Evolutionary conservation across 1,284 basidiomycete genomes (phyloP).

Genomic region (Sphaerobolus stellatus): DNA sequence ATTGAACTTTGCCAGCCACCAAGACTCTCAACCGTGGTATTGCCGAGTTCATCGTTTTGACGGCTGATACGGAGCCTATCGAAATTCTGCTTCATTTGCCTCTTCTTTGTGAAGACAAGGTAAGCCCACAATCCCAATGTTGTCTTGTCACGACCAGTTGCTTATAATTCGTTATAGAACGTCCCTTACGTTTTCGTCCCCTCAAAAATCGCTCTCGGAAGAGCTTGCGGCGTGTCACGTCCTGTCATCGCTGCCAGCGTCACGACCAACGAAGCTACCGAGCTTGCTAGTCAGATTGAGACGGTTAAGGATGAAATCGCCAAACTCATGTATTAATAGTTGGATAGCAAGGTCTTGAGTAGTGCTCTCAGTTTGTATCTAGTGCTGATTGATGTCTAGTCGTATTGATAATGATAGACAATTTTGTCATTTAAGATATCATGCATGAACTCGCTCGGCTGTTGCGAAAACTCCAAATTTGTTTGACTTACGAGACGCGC

Average conservation of each 20-base stretch:
- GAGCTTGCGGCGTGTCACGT: conserved; percentile 94
- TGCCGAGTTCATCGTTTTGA: conserved; percentile 97
- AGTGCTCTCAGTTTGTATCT: too few species aligned
- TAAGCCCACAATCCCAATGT: conserved; percentile 27
- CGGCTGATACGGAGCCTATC: conserved; percentile 96
- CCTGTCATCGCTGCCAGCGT: conserved; percentile 95
- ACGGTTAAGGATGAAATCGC: conserved; percentile 89
- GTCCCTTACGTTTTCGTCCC: conserved; percentile 96
- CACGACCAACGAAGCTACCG: conserved; percentile 93
- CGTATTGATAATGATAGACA: too few species aligned
- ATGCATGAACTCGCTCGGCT: too few species aligned
- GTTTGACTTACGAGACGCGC: too few species aligned
- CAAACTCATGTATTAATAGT: conserved; percentile 65
- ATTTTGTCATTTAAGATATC: too few species aligned
- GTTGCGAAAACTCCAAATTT: too few species aligned
- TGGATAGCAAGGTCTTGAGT: too few species aligned
- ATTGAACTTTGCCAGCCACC: conserved; percentile 56
- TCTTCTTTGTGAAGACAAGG: conserved; percentile 98
- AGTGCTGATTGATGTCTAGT: too few species aligned
- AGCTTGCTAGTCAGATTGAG: conserved; percentile 88
- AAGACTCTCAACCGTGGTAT: conserved; percentile 99
- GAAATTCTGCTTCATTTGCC: conserved; percentile 98
- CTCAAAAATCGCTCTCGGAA: conserved; percentile 91
- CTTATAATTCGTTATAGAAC: conserved; percentile 54
- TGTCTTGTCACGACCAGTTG: not conserved